A percentile compares a stretch with the other conserved stretches of the same genome.
phyloP scores from a whole-genome alignment of 2,329 filamentous ascomycete species.

The Penicillium italicum region DNA sequence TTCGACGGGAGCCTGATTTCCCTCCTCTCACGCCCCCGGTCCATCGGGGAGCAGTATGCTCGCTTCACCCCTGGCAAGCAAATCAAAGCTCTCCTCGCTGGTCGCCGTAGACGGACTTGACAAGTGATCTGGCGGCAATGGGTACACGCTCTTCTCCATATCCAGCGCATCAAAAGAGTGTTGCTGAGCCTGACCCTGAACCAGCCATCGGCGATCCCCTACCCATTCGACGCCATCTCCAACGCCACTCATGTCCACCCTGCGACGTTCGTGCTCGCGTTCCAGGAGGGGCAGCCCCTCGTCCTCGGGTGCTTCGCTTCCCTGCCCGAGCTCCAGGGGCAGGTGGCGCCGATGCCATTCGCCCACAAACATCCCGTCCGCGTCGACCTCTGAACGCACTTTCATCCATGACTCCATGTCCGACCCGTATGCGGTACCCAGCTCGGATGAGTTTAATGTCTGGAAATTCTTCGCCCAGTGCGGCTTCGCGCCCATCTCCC shows the following conservation, averaged over 20 bases:
- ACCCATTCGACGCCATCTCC: conserved; percentile 45
- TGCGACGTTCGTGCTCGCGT: conserved; percentile 38
- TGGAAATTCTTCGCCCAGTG: conserved; percentile 94
- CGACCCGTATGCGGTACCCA: conserved; percentile 67
- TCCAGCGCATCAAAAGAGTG: not conserved
- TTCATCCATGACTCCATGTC: conserved; percentile 63
- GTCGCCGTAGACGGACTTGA: conserved; percentile 41
- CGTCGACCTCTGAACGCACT: conserved; percentile 68
- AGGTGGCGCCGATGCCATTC: conserved; percentile 80
- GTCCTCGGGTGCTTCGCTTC: conserved; percentile 13
- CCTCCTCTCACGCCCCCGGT: conserved; percentile 1
- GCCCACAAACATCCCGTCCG: conserved; percentile 82
- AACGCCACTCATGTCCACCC: conserved; percentile 23
- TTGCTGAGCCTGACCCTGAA: not conserved
- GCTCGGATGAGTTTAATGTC: conserved; percentile 53
- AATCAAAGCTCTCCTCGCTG: conserved; percentile 49
- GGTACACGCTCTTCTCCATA: conserved; percentile 5
- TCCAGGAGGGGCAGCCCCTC: conserved; percentile 42
- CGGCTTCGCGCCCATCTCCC: conserved; percentile 72
- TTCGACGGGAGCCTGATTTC: conserved; percentile 9
- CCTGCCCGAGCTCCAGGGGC: conserved; percentile 32
- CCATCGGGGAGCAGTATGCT: conserved; percentile 37
- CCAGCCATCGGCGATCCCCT: conserved; percentile 35
- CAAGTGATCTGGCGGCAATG: conserved; percentile 12
- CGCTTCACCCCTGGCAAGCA: conserved; percentile 44